Evolutionary conservation across 768 basidiomycete genomes (phyloP).

Genomic region (Lactarius akahatsu): DNA sequence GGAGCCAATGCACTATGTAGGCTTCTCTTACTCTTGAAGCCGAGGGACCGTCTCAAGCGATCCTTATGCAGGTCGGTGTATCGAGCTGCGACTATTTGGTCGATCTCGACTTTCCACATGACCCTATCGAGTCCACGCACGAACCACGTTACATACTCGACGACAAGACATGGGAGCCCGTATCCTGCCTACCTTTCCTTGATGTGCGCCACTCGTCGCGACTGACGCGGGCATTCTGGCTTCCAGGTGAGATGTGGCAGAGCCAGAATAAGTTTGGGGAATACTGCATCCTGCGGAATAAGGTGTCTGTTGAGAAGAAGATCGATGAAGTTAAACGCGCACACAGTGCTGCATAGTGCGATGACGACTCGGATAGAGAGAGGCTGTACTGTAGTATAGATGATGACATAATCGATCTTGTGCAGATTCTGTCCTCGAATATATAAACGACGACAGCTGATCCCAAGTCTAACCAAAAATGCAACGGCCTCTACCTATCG

Average conservation of each 20-base stretch:
- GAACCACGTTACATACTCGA: conserved; percentile 84
- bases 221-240: conserved; percentile 75
- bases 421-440: not conserved
- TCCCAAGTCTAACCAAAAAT: conserved; percentile 47
- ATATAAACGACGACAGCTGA: not conserved
- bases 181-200: conserved; percentile 79
- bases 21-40: conserved; percentile 34
- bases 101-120: conserved; percentile 82
- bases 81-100: conserved; percentile 85
- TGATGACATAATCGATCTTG: conserved; percentile 25
- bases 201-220: conserved; percentile 73
- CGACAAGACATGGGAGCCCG: conserved; percentile 70
- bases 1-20: conserved; percentile 73
- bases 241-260: conserved; percentile 72
- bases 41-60: not conserved
- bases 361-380: not conserved
- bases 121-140: conserved; percentile 50
- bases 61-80: conserved; percentile 55
- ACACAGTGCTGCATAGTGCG: not conserved
- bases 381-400: not conserved
- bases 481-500: conserved; percentile 60
- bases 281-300: conserved; percentile 83
- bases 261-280: conserved; percentile 77
- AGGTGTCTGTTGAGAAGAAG: conserved; percentile 37
- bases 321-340: conserved; percentile 22